phyloP scores from a whole-genome alignment of 169 alveolate species.

The Sarcocystis neurona region DNA sequence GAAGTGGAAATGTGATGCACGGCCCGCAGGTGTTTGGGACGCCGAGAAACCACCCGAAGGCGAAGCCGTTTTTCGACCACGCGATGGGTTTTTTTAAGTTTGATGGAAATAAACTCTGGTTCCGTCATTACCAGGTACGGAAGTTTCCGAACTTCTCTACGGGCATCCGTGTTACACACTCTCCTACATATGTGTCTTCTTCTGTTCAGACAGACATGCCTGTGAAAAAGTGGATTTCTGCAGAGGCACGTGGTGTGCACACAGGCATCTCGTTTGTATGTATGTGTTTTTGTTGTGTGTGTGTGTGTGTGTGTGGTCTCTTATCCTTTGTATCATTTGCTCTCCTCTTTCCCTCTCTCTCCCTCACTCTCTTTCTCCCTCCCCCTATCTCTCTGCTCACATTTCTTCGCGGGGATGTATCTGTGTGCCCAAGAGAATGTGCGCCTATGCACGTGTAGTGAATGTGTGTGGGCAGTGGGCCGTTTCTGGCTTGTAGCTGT shows the following conservation, averaged over 20 bases:
- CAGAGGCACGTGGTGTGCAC: too few species aligned
- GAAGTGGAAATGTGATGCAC: too few species aligned
- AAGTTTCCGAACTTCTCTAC: background rate
- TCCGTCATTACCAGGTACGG: slow-evolving; percentile 83
- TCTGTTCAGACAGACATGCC: background rate
- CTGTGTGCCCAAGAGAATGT: too few species aligned
- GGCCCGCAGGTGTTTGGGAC: slow-evolving; percentile 89
- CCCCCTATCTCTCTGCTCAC: too few species aligned
- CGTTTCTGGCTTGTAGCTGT: too few species aligned
- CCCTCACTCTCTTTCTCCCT: too few species aligned
- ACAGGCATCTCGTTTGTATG: background rate
- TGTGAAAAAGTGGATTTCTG: too few species aligned
- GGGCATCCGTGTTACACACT: background rate
- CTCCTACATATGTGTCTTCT: too few species aligned
- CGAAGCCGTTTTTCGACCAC: slow-evolving; percentile 95
- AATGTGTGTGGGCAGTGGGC: too few species aligned
- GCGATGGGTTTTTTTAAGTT: slow-evolving; percentile 82
- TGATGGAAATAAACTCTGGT: slow-evolving; percentile 85
- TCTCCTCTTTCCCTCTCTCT: too few species aligned
- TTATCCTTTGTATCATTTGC: background rate
- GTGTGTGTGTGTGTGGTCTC: background rate
- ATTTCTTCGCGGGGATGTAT: too few species aligned
- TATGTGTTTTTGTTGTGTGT: background rate
- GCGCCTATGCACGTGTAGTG: too few species aligned
- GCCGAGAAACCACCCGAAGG: slow-evolving; percentile 95